A percentile compares a stretch with the other conserved stretches of the same genome.
phyloP scores from a whole-genome alignment of 1,284 basidiomycete genomes.

The Heterobasidion annosum region DNA sequence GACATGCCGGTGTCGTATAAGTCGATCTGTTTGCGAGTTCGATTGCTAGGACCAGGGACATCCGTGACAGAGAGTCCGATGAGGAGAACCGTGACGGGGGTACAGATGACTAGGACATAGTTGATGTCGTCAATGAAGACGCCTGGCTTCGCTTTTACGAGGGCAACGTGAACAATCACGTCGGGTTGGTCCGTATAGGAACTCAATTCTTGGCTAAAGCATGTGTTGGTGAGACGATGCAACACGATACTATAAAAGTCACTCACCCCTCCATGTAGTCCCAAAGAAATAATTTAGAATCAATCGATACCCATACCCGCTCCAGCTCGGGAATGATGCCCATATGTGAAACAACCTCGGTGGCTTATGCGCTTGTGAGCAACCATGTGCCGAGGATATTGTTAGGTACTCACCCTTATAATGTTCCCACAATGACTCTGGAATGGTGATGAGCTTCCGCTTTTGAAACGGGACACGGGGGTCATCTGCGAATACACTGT shows the following conservation, averaged over 20 bases:
- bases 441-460: constrained; percentile 66
- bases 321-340: constrained; percentile 92
- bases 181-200: constrained; percentile 91
- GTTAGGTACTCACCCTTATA: constrained; percentile 53
- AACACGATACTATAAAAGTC: constrained; percentile 17
- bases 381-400: background rate
- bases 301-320: constrained; percentile 92
- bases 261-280: constrained; percentile 47
- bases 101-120: constrained; percentile 86
- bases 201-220: constrained; percentile 66
- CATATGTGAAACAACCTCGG: constrained; percentile 62
- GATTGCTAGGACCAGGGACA: constrained; percentile 34
- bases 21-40: constrained; percentile 63
- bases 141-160: constrained; percentile 71
- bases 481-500: constrained; percentile 72
- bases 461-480: constrained; percentile 78
- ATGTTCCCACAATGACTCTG: constrained; percentile 77
- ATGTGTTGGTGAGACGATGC: constrained; percentile 20
- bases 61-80: constrained; percentile 72
- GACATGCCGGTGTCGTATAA: constrained; percentile 89
- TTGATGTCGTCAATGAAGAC: constrained; percentile 94
- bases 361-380: constrained; percentile 29
- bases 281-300: constrained; percentile 94
- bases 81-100: constrained; percentile 75
- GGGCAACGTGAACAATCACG: constrained; percentile 79